Conservation (phyloP, 371 early-diverging fungal species). For the Mortierella sp. region DNA sequence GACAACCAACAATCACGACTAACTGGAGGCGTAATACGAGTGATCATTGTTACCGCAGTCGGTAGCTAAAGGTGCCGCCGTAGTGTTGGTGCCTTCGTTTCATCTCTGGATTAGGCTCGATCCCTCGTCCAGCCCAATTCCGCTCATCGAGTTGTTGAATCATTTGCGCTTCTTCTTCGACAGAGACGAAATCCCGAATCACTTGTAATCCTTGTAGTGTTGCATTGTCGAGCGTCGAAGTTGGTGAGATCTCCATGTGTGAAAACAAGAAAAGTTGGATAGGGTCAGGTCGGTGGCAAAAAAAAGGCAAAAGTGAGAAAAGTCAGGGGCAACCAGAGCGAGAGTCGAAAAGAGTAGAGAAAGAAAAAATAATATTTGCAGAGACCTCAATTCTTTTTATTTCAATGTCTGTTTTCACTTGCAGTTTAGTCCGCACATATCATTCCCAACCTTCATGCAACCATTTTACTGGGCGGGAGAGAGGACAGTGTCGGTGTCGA, state of each 20-base stretch:
- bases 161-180: constrained; percentile 32
- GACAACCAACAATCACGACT: background rate
- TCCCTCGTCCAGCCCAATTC: constrained; percentile 44
- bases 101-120: constrained; percentile 80
- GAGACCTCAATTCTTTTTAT: background rate
- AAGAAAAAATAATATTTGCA: background rate
- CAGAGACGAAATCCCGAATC: constrained; percentile 37
- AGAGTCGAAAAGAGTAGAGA: background rate
- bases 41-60: constrained; percentile 64
- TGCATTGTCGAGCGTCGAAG: background rate
- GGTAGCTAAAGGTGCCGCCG: constrained; percentile 79
- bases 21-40: background rate
- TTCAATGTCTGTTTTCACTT: background rate
- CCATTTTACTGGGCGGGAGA: constrained; percentile 4
- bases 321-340: background rate
- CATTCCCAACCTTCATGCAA: background rate
- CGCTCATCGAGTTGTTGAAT: constrained; percentile 41
- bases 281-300: background rate
- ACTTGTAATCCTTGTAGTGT: constrained; percentile 29
- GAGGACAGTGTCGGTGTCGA: constrained; percentile 19
- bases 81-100: constrained; percentile 82
- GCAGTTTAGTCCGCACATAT: background rate
- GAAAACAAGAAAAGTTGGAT: too few relatives aligned
- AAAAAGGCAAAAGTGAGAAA: background rate
- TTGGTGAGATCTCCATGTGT: constrained; percentile 4